These are phyloP conservation scores for Pichia pseudocactophila DNA, from an alignment of 805 yeast genomes.

Conservation along the genomic window DNA sequence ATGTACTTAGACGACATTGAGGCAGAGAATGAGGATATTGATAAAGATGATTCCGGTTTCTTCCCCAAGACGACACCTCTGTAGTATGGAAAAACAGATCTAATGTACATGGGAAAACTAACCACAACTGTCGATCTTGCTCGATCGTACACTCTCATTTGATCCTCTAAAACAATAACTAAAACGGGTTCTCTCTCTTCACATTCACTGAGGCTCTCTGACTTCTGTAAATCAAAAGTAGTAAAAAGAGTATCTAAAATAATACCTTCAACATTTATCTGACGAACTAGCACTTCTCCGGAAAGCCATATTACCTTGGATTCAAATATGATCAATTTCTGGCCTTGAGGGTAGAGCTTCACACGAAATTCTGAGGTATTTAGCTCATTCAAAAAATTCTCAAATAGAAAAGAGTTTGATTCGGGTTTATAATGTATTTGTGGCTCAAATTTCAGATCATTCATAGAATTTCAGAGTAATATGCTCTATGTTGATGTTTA, in stretches of 20 bases:
- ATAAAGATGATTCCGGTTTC: slow-evolving; percentile 15
- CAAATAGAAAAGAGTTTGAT: not conserved
- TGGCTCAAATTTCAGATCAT: too few relatives aligned
- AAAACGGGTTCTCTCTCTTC: slow-evolving; percentile 19
- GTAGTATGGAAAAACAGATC: slow-evolving; percentile 52
- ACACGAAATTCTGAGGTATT: slow-evolving; percentile 9
- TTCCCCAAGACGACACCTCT: slow-evolving; percentile 48
- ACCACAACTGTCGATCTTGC: slow-evolving; percentile 53
- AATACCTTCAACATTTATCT: slow-evolving; percentile 40
- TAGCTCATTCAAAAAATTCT: not conserved
- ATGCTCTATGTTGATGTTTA: too few relatives aligned
- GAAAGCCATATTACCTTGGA: slow-evolving; percentile 38
- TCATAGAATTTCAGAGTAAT: too few relatives aligned
- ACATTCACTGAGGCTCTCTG: not conserved
- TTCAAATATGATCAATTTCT: slow-evolving; percentile 20
- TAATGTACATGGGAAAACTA: slow-evolving; percentile 61
- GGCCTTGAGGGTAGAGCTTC: slow-evolving; percentile 16
- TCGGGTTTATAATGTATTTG: not conserved
- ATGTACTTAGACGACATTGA: not conserved
- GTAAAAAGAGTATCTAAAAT: slow-evolving; percentile 58
- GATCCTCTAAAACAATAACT: slow-evolving; percentile 51
- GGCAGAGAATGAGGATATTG: not conserved
- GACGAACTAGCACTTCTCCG: slow-evolving; percentile 42
- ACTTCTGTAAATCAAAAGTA: slow-evolving; percentile 31
- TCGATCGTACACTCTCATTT: slow-evolving; percentile 52